phyloP scores from a whole-genome alignment of 371 early-diverging fungal genomes.

The Phascolomyces articulosus region DNA sequence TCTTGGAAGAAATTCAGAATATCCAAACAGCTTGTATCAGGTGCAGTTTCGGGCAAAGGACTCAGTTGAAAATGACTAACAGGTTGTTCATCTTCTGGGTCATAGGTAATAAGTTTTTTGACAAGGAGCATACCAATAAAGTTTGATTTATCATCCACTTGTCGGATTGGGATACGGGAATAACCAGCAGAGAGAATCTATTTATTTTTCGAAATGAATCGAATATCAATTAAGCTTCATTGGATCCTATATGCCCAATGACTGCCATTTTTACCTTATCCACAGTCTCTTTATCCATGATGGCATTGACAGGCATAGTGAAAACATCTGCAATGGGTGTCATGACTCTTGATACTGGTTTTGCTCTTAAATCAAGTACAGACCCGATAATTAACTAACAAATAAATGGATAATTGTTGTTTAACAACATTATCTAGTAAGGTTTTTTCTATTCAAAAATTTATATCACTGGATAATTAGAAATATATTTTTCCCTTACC shows the following conservation, averaged over 20 bases:
- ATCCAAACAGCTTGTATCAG: conserved; percentile 82
- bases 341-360: conserved; percentile 85
- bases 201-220: too few species aligned
- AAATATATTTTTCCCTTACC: too few species aligned
- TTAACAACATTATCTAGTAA: too few species aligned
- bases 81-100: conserved; percentile 81
- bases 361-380: conserved; percentile 91
- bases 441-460: too few species aligned
- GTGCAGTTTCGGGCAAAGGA: conserved; percentile 74
- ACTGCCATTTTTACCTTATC: conserved; percentile 39
- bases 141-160: conserved; percentile 58
- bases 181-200: conserved; percentile 86
- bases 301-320: conserved; percentile 72
- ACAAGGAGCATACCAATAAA: conserved; percentile 93
- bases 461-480: too few species aligned
- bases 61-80: conserved; percentile 72
- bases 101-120: conserved; percentile 86
- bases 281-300: conserved; percentile 69
- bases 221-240: too few species aligned
- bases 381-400: conserved; percentile 87
- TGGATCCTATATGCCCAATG: background rate
- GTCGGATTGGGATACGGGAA: conserved; percentile 88
- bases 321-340: conserved; percentile 88
- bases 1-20: conserved; percentile 95
- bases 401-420: too few species aligned